Evolutionary conservation across 2,329 filamentous ascomycete species (phyloP).

Genomic region (Aspergillaceae sp.): DNA sequence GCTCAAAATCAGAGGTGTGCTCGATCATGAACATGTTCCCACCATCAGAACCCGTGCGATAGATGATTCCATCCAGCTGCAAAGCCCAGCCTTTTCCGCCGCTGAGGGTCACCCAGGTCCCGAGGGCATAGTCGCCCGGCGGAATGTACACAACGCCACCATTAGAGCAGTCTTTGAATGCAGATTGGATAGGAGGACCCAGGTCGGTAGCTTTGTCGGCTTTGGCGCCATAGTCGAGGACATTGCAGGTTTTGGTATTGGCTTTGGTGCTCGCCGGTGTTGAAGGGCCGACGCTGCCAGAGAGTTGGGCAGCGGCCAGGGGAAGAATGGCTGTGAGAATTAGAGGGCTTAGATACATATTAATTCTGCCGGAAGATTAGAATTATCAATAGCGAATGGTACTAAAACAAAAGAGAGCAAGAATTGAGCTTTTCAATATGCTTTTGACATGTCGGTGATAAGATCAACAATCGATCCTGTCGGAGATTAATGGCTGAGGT

Average conservation of each 20-base stretch:
- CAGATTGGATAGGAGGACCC: conserved; percentile 40
- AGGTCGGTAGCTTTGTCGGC: conserved; percentile 47
- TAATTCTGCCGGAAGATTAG: background rate
- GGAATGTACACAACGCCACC: conserved; percentile 46
- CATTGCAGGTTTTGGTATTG: conserved; percentile 38
- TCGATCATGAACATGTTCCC: conserved; percentile 49
- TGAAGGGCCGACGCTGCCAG: conserved; percentile 8
- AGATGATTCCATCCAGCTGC: conserved; percentile 47
- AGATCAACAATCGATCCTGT: background rate
- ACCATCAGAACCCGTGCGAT: conserved; percentile 41
- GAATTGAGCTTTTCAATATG: background rate
- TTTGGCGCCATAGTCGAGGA: conserved; percentile 44
- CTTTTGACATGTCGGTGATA: background rate
- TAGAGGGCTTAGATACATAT: conserved; percentile 3
- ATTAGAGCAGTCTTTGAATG: conserved; percentile 43
- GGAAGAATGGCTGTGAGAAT: conserved; percentile 2
- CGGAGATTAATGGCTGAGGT: background rate
- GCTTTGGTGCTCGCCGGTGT: conserved; percentile 6
- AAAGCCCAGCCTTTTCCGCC: conserved; percentile 43
- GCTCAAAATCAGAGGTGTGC: conserved; percentile 44
- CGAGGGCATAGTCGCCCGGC: conserved; percentile 42
- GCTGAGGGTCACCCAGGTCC: conserved; percentile 42
- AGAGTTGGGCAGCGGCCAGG: conserved; percentile 8
- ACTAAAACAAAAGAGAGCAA: background rate
- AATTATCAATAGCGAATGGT: background rate